phyloP scores from a whole-genome alignment of 192 early-diverging fungal species.

The Backusella australiensis region DNA sequence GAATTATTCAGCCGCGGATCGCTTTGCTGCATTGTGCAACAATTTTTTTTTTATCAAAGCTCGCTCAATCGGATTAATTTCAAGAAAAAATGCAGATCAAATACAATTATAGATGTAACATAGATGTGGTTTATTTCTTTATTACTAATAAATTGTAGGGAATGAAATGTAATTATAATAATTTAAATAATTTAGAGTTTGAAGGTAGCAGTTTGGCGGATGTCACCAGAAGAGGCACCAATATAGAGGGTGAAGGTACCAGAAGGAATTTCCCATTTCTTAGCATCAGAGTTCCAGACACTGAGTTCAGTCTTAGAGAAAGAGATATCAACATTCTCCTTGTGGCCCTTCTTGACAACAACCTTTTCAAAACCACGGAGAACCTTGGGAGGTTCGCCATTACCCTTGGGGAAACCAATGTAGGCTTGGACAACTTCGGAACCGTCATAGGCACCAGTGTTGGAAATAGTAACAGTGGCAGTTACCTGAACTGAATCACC shows the following conservation, averaged over 20 bases:
- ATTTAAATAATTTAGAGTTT: slow-evolving; percentile 10
- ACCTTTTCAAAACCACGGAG: slow-evolving; percentile 38
- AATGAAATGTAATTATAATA: neutral
- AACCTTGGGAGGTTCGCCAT: slow-evolving; percentile 39
- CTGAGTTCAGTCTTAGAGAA: slow-evolving; percentile 46
- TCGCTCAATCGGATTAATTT: neutral
- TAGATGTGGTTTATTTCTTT: neutral
- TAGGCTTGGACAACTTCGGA: slow-evolving; percentile 41
- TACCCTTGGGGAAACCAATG: slow-evolving; percentile 39
- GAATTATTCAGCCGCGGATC: neutral
- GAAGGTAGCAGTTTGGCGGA: slow-evolving; percentile 29
- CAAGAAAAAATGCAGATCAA: neutral
- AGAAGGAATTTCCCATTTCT: slow-evolving; percentile 43
- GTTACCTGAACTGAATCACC: neutral
- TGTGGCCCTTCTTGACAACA: slow-evolving; percentile 4
- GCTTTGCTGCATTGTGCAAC: neutral
- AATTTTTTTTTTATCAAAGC: neutral
- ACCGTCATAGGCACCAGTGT: slow-evolving; percentile 26
- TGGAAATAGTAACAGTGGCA: slow-evolving; percentile 28
- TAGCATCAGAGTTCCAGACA: slow-evolving; percentile 36
- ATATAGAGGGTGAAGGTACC: slow-evolving; percentile 52
- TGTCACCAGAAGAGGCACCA: slow-evolving; percentile 52
- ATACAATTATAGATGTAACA: neutral
- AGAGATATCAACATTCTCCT: slow-evolving; percentile 33
- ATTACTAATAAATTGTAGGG: neutral